Evolutionary conservation across 2,329 filamentous ascomycete species (phyloP), one percentile per base, ranked within the genome.

Genomic region (Cladophialophora bantiana): DNA sequence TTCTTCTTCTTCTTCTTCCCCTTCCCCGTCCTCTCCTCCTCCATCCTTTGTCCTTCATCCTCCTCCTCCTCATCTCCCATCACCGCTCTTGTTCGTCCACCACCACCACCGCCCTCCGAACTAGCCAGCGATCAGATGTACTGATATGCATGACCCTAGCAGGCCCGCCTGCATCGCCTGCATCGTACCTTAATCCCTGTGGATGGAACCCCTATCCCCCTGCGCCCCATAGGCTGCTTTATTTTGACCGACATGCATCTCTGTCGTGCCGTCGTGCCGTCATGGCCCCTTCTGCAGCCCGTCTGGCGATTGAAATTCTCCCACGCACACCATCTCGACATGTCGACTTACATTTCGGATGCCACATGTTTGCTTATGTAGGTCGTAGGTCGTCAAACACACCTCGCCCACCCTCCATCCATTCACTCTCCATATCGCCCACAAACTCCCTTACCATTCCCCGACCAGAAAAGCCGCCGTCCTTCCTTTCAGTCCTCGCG

Each of bases 211-310:
- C 34, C 31, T 31, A 35, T 35, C 53, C 31, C 34, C 26, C 2
- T n/a, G 53, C 15, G 53, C 34, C 34, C 48, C 59, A 61, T 61
- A 61, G 59, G 59, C 59, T 53, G 59, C 59, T 53, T 53, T 45
- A 50, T 53, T 45, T 38, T 61, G 45, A 52, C 59, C 53, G 59
- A 50, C 45, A 50, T 50, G 45, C 45, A 26, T 50, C 45, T 50
- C 48, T 61, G 59, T 38, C 42, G 59, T 61, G 59, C 48, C 36
- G 59, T 45, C 45, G 42, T 50, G 45, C 45, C 45, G 45, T 31
- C 45, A 31, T 26, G 45, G 7, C 45, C 45, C 36, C 36, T 15
- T 15, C 12, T 40, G 36, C 36, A 10, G 12, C 36, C 36, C 15
- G 45, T 50, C 45, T 50, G 45, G 10, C 45, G 45, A 50, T 50